These are phyloP conservation scores for Chloris gayana DNA, from an alignment of 176 grass and related monocot genomes.

Conservation along the genomic window DNA sequence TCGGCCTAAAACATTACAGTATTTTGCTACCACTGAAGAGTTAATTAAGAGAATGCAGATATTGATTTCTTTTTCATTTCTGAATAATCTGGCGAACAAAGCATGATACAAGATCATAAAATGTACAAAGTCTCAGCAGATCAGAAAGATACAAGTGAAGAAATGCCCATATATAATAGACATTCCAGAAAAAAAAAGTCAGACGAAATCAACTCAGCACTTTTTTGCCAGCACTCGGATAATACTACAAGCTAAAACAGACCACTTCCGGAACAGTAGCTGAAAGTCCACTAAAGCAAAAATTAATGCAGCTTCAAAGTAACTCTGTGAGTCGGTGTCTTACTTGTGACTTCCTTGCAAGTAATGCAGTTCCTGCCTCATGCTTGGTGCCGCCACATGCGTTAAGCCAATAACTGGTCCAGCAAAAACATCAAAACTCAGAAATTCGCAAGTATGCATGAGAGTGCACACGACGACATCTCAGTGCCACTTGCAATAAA, in stretches of 20 bases:
- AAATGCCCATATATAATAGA: neutral
- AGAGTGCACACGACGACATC: neutral
- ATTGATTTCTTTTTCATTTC: neutral
- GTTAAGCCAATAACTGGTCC: neutral
- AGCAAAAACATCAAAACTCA: conserved; percentile 22
- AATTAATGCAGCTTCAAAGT: neutral
- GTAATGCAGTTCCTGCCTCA: conserved; percentile 58
- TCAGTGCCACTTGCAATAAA: neutral
- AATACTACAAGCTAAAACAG: neutral
- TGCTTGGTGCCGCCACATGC: conserved; percentile 53
- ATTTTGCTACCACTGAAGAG: neutral
- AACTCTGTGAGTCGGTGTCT: neutral
- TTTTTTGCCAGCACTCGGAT: neutral
- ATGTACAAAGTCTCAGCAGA: neutral
- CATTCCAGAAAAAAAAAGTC: neutral
- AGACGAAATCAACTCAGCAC: neutral
- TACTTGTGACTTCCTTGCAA: conserved; percentile 46
- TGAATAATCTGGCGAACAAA: neutral
- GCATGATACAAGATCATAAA: neutral
- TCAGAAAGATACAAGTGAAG: neutral
- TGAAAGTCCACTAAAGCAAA: neutral
- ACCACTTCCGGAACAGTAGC: neutral
- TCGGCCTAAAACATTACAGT: neutral
- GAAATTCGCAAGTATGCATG: too few relatives aligned
- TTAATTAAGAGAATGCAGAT: neutral